Evolutionary conservation across 768 basidiomycete species (phyloP).

Genomic region (Boletus pseudopeckii): DNA sequence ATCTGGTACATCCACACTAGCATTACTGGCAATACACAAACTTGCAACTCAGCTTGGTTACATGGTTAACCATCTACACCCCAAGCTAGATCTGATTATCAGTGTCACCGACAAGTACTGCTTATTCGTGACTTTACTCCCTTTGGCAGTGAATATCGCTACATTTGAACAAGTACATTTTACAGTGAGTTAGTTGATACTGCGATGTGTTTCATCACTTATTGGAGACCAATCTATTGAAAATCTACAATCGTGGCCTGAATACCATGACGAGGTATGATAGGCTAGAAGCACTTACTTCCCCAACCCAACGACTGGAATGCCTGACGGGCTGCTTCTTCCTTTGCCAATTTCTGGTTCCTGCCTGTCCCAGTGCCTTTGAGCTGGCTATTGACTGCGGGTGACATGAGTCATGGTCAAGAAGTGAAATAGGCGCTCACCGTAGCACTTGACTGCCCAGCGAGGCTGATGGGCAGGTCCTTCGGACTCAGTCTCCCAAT

Average conservation of each 20-base stretch:
- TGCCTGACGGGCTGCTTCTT: conserved; percentile 62
- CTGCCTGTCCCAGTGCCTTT: conserved; percentile 51
- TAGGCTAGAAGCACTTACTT: conserved; percentile 16
- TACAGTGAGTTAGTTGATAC: not conserved
- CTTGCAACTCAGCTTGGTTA: too few species aligned
- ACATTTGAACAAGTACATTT: conserved; percentile 1
- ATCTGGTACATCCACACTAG: too few species aligned
- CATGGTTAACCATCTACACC: too few species aligned
- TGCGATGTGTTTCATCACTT: not conserved
- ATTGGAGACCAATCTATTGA: not conserved
- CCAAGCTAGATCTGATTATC: too few species aligned
- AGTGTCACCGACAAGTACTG: too few species aligned
- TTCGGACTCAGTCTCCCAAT: conserved; percentile 43
- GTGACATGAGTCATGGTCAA: not conserved
- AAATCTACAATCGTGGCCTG: conserved; percentile 12
- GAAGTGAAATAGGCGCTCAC: conserved; percentile 35
- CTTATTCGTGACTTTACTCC: too few species aligned
- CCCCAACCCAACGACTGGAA: conserved; percentile 54
- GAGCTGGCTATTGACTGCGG: conserved; percentile 49
- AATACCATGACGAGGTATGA: not conserved
- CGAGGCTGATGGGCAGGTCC: conserved; percentile 55
- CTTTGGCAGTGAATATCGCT: not conserved
- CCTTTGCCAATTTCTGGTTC: conserved; percentile 65
- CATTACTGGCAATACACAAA: too few species aligned
- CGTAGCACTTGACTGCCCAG: conserved; percentile 53